Conservation (phyloP, 2,329 filamentous ascomycete genomes). For the Ophiostoma ips region DNA sequence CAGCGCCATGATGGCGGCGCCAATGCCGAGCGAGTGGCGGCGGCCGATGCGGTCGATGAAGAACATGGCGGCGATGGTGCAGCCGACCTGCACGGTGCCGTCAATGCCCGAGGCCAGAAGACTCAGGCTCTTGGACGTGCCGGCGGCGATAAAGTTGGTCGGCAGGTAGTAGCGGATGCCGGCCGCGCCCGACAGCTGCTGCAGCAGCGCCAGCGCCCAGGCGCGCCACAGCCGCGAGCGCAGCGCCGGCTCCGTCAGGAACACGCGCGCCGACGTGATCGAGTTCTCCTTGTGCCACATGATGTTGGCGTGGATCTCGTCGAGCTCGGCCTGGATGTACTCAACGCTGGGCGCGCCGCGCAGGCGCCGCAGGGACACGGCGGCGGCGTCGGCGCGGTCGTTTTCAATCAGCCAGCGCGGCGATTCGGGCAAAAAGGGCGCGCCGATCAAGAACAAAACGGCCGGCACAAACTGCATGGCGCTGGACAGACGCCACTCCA, state of each 20-base stretch:
- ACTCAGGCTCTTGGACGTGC: slow-evolving; percentile 18
- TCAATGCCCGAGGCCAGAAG: slow-evolving; percentile 23
- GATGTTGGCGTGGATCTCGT: slow-evolving; percentile 20
- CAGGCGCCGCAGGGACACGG: slow-evolving; percentile 18
- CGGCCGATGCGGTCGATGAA: slow-evolving; percentile 21
- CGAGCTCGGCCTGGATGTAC: slow-evolving; percentile 19
- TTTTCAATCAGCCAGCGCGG: slow-evolving; percentile 24
- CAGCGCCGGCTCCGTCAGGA: slow-evolving; percentile 21
- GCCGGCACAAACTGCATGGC: slow-evolving; percentile 22
- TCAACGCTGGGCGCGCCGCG: slow-evolving; percentile 15
- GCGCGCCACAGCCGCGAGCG: slow-evolving; percentile 23
- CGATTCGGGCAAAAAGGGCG: slow-evolving; percentile 22
- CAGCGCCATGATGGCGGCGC: slow-evolving; percentile 21
- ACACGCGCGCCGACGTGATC: slow-evolving; percentile 15
- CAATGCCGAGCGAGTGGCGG: slow-evolving; percentile 19
- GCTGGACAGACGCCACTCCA: slow-evolving; percentile 22
- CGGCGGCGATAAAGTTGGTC: slow-evolving; percentile 21
- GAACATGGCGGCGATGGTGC: slow-evolving; percentile 22
- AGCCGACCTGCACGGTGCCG: slow-evolving; percentile 22
- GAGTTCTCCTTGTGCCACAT: slow-evolving; percentile 18
- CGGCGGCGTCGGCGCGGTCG: slow-evolving; percentile 18
- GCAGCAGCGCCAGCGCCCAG: slow-evolving; percentile 21
- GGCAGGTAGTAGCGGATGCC: slow-evolving; percentile 25
- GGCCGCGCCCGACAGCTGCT: slow-evolving; percentile 23
- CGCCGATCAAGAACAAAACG: slow-evolving; percentile 19